Percentiles rank a stretch among this genome's conserved stretches.
phyloP scores from a whole-genome alignment of 2,329 filamentous ascomycete species.

The Geoglossum cookeanum region DNA sequence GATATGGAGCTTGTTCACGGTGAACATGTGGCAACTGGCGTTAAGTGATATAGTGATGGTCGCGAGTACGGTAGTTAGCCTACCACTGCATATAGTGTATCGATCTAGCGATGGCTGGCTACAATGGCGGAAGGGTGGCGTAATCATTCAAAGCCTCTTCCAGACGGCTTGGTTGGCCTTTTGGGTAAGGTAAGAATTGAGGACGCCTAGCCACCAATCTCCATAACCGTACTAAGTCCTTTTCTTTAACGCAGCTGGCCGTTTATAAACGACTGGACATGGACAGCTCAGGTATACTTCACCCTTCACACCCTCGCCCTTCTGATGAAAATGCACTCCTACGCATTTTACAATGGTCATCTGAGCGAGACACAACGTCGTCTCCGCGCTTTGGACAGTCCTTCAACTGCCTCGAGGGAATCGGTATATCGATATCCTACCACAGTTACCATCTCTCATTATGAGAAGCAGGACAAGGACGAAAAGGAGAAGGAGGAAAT shows the following conservation, averaged over 20 bases:
- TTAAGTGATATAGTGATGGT: slow-evolving; percentile 78
- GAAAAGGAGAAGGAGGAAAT: slow-evolving; percentile 27
- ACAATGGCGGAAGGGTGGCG: slow-evolving; percentile 61
- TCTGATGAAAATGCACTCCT: slow-evolving; percentile 99
- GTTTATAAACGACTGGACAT: slow-evolving; percentile 76
- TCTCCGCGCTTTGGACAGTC: slow-evolving; percentile 59
- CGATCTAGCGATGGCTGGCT: slow-evolving; percentile 35
- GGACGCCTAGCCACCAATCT: not conserved
- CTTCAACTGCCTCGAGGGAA: slow-evolving; percentile 46
- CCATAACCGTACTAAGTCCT: not conserved
- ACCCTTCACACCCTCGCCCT: slow-evolving; percentile 78
- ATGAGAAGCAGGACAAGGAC: slow-evolving; percentile 15
- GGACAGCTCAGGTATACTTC: slow-evolving; percentile 93
- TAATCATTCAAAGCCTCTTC: slow-evolving; percentile 64
- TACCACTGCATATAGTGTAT: slow-evolving; percentile 55
- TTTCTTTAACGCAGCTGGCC: slow-evolving; percentile 35
- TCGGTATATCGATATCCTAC: slow-evolving; percentile 62
- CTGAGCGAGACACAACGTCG: slow-evolving; percentile 71
- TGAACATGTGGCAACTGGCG: slow-evolving; percentile 75
- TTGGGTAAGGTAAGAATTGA: slow-evolving; percentile 46
- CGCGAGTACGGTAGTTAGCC: slow-evolving; percentile 45
- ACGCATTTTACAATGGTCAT: slow-evolving; percentile 95
- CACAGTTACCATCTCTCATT: slow-evolving; percentile 18
- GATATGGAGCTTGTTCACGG: slow-evolving; percentile 75
- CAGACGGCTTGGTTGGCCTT: slow-evolving; percentile 60